Percentiles rank a stretch among this genome's conserved stretches.
Evolutionary conservation across 495 filamentous ascomycete species (phyloP).

Genomic region (Aspergillus biplanus): DNA sequence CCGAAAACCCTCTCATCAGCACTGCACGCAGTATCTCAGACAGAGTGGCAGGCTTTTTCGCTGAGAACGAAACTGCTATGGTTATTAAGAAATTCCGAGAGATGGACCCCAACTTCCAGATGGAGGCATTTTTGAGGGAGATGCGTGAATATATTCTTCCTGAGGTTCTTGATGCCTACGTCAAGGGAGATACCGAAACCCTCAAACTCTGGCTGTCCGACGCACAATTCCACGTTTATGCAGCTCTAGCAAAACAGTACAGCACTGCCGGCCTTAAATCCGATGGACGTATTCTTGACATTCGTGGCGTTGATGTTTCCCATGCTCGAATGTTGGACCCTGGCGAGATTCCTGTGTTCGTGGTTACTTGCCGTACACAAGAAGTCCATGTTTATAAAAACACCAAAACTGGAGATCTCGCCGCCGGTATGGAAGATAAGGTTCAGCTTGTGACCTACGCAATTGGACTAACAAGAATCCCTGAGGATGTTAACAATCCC

Average conservation of each 20-base stretch:
- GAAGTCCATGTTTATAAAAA: slow-evolving; percentile 97
- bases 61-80: slow-evolving; percentile 94
- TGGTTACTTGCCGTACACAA: slow-evolving; percentile 94
- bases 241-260: slow-evolving; percentile 92
- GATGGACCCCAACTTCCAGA: slow-evolving; percentile 93
- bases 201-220: slow-evolving; percentile 94
- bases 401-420: slow-evolving; percentile 82
- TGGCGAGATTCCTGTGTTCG: slow-evolving; percentile 95
- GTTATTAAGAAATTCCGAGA: slow-evolving; percentile 98
- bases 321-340: slow-evolving; percentile 92
- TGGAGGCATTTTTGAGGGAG: slow-evolving; percentile 90
- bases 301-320: slow-evolving; percentile 88
- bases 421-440: slow-evolving; percentile 98
- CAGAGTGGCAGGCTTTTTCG: slow-evolving; percentile 91
- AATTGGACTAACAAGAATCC: slow-evolving; percentile 88
- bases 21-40: slow-evolving; percentile 94
- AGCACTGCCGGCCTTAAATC: slow-evolving; percentile 89
- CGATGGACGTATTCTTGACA: slow-evolving; percentile 92
- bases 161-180: slow-evolving; percentile 96
- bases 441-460: slow-evolving; percentile 98
- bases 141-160: slow-evolving; percentile 97
- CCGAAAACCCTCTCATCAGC: slow-evolving; percentile 91
- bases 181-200: slow-evolving; percentile 90
- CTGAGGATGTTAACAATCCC: slow-evolving; percentile 94
- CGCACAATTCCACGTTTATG: slow-evolving; percentile 92